These are phyloP conservation scores for Umbelopsis ramanniana DNA, from an alignment of 192 early-diverging fungal genomes.

Conservation along the genomic window DNA sequence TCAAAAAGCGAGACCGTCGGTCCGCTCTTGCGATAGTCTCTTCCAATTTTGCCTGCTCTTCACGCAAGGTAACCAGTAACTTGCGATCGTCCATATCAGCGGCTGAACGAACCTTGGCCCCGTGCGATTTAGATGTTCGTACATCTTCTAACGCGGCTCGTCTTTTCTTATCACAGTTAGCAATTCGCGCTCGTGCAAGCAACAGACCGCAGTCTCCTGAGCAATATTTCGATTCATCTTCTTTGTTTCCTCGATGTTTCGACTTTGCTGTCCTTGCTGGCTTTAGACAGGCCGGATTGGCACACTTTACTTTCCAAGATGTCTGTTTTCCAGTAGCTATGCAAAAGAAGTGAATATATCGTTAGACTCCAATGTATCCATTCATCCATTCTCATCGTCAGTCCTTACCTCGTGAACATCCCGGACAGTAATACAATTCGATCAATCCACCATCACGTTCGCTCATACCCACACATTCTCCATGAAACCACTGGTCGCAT, in stretches of 20 bases:
- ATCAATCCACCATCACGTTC: constrained; percentile 58
- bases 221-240: constrained; percentile 50
- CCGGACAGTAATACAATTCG: constrained; percentile 67
- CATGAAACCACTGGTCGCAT: constrained; percentile 81
- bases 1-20: constrained; percentile 24
- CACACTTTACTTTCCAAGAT: constrained; percentile 53
- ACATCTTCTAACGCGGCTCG: constrained; percentile 4
- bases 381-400: background rate
- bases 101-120: constrained; percentile 35
- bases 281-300: constrained; percentile 50
- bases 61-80: constrained; percentile 41
- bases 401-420: constrained; percentile 55
- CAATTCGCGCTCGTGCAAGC: constrained; percentile 48
- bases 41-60: constrained; percentile 28
- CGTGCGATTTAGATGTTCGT: constrained; percentile 8
- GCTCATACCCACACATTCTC: constrained; percentile 68
- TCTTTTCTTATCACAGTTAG: constrained; percentile 45
- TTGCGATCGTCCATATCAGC: constrained; percentile 52
- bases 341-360: background rate
- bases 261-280: constrained; percentile 38
- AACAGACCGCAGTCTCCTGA: constrained; percentile 56
- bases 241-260: background rate
- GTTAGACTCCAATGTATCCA: background rate
- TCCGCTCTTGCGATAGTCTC: constrained; percentile 13
- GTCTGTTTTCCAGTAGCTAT: constrained; percentile 51